Conservation (phyloP, 257 asterid species). For the Thymus quinquecostatus region DNA sequence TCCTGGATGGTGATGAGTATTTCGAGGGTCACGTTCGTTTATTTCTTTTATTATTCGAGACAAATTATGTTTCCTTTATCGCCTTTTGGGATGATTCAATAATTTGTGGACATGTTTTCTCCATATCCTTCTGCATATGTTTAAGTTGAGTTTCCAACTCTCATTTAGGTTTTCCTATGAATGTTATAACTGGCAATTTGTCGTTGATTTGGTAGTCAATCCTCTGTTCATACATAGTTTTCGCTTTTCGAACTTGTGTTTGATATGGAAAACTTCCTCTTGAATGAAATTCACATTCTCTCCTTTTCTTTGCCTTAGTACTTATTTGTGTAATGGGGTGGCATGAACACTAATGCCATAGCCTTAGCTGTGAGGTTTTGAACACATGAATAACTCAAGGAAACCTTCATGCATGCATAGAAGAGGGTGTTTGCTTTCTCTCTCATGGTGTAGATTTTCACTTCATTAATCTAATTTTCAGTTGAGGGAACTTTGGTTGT, state of each 20-base stretch:
- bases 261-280: neutral
- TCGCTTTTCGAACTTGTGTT: neutral
- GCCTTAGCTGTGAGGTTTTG: neutral
- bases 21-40: conserved; percentile 17
- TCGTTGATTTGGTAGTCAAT: neutral
- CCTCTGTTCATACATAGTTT: conserved; percentile 7
- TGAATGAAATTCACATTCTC: conserved; percentile 4
- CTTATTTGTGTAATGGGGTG: neutral
- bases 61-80: conserved; percentile 9
- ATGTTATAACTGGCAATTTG: neutral
- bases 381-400: neutral
- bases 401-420: neutral
- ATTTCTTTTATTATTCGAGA: neutral
- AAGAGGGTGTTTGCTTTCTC: neutral
- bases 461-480: neutral
- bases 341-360: neutral
- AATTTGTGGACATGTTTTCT: conserved; percentile 21
- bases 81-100: conserved; percentile 18
- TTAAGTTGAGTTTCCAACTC: conserved; percentile 1
- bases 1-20: conserved; percentile 25
- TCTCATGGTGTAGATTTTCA: neutral
- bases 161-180: neutral
- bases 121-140: neutral
- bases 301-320: neutral
- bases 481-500: no score